These are phyloP conservation scores for Chalciporus piperatus DNA, from an alignment of 768 basidiomycete genomes.

Conservation along the genomic window DNA sequence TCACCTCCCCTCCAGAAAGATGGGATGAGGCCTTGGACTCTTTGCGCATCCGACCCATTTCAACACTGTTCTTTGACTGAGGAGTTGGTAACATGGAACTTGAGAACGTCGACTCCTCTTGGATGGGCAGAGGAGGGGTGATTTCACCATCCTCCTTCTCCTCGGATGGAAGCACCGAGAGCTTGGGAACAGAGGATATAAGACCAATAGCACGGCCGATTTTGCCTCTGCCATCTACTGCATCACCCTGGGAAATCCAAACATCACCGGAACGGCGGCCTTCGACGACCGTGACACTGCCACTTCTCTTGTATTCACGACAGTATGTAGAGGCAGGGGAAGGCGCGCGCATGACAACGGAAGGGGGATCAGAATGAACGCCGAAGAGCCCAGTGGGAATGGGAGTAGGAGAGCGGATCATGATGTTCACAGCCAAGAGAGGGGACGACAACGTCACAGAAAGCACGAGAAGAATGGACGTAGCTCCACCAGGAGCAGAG, in stretches of 20 bases:
- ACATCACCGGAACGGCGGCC: conserved; percentile 71
- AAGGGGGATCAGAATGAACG: conserved; percentile 40
- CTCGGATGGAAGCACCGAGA: conserved; percentile 60
- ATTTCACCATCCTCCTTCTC: conserved; percentile 39
- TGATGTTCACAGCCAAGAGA: conserved; percentile 57
- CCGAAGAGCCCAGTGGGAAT: conserved; percentile 68
- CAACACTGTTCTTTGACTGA: conserved; percentile 53
- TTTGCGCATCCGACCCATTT: conserved; percentile 50
- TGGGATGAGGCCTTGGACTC: conserved; percentile 59
- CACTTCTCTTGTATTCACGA: conserved; percentile 59
- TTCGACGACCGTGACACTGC: conserved; percentile 62
- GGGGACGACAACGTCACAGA: conserved; percentile 71
- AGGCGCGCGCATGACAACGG: conserved; percentile 41
- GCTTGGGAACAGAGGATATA: conserved; percentile 59
- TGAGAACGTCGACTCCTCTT: conserved; percentile 42
- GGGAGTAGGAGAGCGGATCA: conserved; percentile 60
- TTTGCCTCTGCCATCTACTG: conserved; percentile 62
- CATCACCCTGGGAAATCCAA: conserved; percentile 72
- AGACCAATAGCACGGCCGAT: conserved; percentile 61
- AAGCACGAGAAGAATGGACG: conserved; percentile 53
- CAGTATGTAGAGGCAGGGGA: conserved; percentile 32
- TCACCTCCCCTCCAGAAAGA: conserved; percentile 50
- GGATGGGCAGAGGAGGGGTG: conserved; percentile 63
- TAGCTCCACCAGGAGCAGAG: conserved; percentile 36
- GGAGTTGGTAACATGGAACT: conserved; percentile 49